Evolutionary conservation across 2,329 filamentous ascomycete species (phyloP).

Genomic region (Hymenoscyphus albidus): DNA sequence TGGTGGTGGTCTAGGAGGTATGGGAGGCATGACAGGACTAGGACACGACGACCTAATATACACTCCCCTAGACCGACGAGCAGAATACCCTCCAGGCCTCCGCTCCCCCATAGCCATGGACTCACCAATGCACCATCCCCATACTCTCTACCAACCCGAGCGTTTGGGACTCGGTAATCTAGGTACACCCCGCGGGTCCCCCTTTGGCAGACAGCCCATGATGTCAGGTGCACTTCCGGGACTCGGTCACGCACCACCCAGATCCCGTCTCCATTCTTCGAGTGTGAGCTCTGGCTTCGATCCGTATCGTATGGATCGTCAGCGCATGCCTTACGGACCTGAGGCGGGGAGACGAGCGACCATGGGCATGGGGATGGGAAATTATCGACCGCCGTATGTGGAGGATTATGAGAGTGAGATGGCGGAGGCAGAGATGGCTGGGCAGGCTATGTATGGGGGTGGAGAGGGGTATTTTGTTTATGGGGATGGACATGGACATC

Average conservation of each 20-base stretch:
- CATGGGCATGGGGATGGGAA: not conserved
- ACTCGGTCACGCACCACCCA: not conserved
- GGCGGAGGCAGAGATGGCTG: constrained; percentile 13
- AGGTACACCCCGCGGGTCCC: not conserved
- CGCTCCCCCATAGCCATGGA: not conserved
- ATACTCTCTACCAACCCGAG: not conserved
- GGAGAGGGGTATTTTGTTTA: not conserved
- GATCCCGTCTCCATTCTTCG: constrained; percentile 12
- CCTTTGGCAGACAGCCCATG: not conserved
- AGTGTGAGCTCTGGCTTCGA: constrained; percentile 11
- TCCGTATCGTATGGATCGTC: constrained; percentile 14
- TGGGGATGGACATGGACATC: not conserved
- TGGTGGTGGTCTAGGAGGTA: not conserved
- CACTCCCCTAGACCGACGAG: not conserved
- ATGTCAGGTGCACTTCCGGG: constrained; percentile 6
- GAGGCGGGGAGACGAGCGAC: not conserved
- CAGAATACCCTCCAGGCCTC: not conserved
- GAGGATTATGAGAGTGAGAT: constrained; percentile 23
- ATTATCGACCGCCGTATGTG: constrained; percentile 24
- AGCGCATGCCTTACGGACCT: constrained; percentile 16
- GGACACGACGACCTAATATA: not conserved
- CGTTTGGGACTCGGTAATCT: not conserved
- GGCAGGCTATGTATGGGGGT: constrained; percentile 1
- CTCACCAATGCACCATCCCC: not conserved
- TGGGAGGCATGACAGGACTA: not conserved